phyloP scores from a whole-genome alignment of 805 yeast species.

The Brettanomyces bruxellensis region DNA sequence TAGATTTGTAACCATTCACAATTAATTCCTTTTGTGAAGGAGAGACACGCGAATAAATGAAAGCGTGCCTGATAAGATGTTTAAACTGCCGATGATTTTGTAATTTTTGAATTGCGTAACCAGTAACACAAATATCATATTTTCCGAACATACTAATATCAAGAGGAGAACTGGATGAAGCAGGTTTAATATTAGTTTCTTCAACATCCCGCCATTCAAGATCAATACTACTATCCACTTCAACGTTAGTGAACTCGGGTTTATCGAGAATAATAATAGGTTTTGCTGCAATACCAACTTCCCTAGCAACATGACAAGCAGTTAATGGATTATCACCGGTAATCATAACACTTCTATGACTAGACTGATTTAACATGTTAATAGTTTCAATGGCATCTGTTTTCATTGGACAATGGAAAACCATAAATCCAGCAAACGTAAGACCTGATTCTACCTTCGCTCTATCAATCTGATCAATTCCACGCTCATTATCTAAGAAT shows the following conservation, averaged over 20 bases:
- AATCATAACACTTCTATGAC: conserved; percentile 95
- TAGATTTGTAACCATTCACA: conserved; percentile 68
- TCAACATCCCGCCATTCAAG: conserved; percentile 81
- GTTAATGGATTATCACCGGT: conserved; percentile 99
- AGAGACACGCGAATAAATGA: conserved; percentile 97
- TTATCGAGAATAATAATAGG: conserved; percentile 81
- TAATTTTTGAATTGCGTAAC: conserved; percentile 71
- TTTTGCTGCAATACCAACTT: conserved; percentile 79
- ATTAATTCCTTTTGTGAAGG: conserved; percentile 93
- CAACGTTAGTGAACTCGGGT: conserved; percentile 55
- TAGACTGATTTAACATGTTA: conserved; percentile 86
- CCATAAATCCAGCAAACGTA: conserved; percentile 83
- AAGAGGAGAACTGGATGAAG: conserved; percentile 49
- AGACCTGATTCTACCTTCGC: conserved; percentile 68
- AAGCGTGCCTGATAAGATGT: conserved; percentile 74
- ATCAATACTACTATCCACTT: conserved; percentile 32
- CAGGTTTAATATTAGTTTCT: conserved; percentile 64
- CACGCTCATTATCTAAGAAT: conserved; percentile 38
- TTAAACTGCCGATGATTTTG: conserved; percentile 59
- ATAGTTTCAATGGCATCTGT: conserved; percentile 86
- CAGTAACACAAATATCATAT: conserved; percentile 87
- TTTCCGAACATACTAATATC: conserved; percentile 44
- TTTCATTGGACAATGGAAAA: conserved; percentile 96
- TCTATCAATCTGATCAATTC: conserved; percentile 56
- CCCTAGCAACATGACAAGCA: conserved; percentile 95